Conservation (phyloP, 2,329 filamentous ascomycete genomes). For the Boeremia lycopersici region DNA sequence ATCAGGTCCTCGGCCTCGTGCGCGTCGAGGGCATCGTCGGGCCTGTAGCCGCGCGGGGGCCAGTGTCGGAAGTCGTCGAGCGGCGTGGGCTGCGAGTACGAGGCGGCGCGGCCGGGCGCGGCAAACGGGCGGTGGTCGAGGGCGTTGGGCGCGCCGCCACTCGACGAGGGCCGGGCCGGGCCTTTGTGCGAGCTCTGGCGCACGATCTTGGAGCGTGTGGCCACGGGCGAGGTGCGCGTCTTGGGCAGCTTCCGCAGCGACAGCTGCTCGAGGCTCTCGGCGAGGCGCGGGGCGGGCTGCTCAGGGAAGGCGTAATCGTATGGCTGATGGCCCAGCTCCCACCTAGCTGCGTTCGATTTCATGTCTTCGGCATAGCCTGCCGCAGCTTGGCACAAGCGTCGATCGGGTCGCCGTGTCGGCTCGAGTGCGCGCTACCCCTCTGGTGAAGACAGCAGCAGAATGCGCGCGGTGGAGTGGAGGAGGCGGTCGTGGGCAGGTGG, state of each 20-base stretch:
- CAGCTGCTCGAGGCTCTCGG: constrained; percentile 32
- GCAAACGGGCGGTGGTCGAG: constrained; percentile 32
- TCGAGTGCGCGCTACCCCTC: neutral
- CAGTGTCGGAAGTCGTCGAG: constrained; percentile 49
- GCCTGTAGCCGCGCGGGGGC: constrained; percentile 48
- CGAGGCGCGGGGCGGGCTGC: constrained; percentile 29
- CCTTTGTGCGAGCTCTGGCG: constrained; percentile 46
- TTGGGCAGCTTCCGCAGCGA: constrained; percentile 35
- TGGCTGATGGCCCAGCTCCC: constrained; percentile 41
- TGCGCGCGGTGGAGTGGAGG: constrained; percentile 35
- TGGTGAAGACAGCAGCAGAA: constrained; percentile 16
- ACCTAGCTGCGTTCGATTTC: constrained; percentile 44
- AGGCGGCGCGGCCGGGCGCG: constrained; percentile 39
- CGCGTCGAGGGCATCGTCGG: constrained; percentile 39
- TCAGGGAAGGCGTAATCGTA: constrained; percentile 42
- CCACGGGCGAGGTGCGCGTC: constrained; percentile 43
- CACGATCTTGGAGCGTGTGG: constrained; percentile 42
- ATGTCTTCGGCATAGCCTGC: constrained; percentile 46
- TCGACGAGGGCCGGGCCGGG: constrained; percentile 39
- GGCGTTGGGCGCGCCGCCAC: constrained; percentile 38
- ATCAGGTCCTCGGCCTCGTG: constrained; percentile 48
- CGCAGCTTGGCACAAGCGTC: constrained; percentile 13
- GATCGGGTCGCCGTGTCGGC: constrained; percentile 2
- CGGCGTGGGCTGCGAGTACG: constrained; percentile 45
- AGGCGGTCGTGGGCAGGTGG: constrained; percentile 25